Evolutionary conservation across 441 rosid species (phyloP), one percentile per base, ranked within the genome.

Genomic region (Pelargonium citronellum): DNA sequence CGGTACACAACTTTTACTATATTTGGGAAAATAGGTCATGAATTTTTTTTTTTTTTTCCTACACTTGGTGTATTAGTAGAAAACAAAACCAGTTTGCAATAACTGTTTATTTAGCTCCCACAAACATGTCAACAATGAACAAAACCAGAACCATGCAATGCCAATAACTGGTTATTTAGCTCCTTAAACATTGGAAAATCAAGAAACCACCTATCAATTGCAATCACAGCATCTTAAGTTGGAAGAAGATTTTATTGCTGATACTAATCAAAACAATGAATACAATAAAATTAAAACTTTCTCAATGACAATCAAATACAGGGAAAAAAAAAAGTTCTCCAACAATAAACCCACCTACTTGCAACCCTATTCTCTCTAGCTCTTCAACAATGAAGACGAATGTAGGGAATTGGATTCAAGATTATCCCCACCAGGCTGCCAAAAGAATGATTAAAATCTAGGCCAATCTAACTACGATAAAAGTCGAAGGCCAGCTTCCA

Each of bases 401-500:
- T 16, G 13, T 47, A 47, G 53, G 5, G 7, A 10, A 11, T 9
- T 13, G 8, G 4, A 11, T 47, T 47, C 53, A 47, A 47, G 53
- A 11, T 11, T 10, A 47, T 12, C 53, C 3, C 53, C 53, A 47
- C n/a, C 15, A 37, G 53, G 15, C 15, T 47, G 53, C 15, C 19
- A 51, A 51, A 51, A 12, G 58, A 51, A 51, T 51, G 58, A n/a
- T 51, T 51, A 37, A 37, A 37, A 37, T 37, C 41, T 37, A 37
- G 41, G 41, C 41, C 41, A 37, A 37, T 37, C 41, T 51, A 12
- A 17, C 44, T 74, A 76, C 7, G 87, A 71, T 67, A 94, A 69
- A 75, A 87, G 77, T 69, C 64, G 77, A 70, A 90, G 84, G 0
- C 96, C 91, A 0, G 84, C 93, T 78, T 87, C 80, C 61, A 94